Percentiles rank a stretch among this genome's conserved stretches.
These are phyloP conservation scores for Hibiscus mutabilis DNA, from an alignment of 345 rosid genomes.

Conservation along the genomic window DNA sequence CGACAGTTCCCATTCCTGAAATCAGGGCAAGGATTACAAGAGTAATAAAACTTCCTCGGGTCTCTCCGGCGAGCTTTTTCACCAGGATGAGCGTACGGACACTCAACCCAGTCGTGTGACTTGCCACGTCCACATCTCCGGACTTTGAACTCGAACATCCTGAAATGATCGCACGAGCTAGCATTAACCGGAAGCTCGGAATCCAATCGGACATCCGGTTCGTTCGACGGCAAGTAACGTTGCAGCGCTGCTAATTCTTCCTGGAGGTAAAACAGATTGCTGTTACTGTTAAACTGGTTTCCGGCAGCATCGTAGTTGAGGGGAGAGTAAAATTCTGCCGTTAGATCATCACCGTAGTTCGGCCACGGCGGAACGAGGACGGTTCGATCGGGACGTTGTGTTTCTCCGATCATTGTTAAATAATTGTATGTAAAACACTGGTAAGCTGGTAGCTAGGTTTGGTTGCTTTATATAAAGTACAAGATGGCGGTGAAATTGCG, in stretches of 20 bases:
- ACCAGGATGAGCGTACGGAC: constrained; percentile 93
- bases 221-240: constrained; percentile 53
- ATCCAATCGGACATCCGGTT: constrained; percentile 44
- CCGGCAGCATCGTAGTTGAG: constrained; percentile 13
- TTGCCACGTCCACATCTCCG: constrained; percentile 75
- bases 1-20: constrained; percentile 70
- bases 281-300: constrained; percentile 17
- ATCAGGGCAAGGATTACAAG: constrained; percentile 78
- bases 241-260: constrained; percentile 57
- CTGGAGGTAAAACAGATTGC: constrained; percentile 29
- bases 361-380: constrained; percentile 57
- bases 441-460: no score
- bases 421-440: no score
- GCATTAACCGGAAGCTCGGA: constrained; percentile 47
- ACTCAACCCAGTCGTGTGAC: constrained; percentile 95
- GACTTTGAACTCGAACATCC: constrained; percentile 91
- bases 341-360: constrained; percentile 41
- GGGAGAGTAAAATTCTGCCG: constrained; percentile 30
- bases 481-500: no score
- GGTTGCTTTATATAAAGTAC: no score
- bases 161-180: constrained; percentile 71
- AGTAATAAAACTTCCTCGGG: constrained; percentile 68
- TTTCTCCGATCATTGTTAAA: constrained; percentile 73
- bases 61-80: constrained; percentile 86
- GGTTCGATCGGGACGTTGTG: constrained; percentile 38